Base-by-base conservation (phyloP, 345 rosid species). In the Citropsis articulata region DNA sequence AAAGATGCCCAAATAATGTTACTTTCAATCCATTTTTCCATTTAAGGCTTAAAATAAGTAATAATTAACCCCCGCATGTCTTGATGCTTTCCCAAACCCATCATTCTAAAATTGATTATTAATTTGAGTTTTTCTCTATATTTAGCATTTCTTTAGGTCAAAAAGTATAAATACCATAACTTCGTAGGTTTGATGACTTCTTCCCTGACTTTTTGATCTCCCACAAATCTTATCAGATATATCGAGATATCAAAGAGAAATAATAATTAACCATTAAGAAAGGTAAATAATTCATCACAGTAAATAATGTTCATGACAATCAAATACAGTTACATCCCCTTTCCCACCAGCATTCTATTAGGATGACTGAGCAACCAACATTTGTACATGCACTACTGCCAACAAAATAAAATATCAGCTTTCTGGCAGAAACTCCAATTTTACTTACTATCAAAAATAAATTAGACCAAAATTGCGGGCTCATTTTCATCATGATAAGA, bases 111-210 rank as follows among this genome's bases (percentile, higher is more conserved):
- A 59, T 59, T 24, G 12, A 14, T 22, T 35, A 10, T 66, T n/a
- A 10, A 65, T 33, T 27, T 16, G n/a, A 27, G 38, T 48, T 40
- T 10, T 69, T 27, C 72, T 42, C 72, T 24, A n/a, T 40, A 48
- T 70, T 70, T 70, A 70, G n/a, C 61, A 70, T 70, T 25, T 70
- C 24, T 70, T 50, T 9, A 53, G 30, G 73, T 70, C 35, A 31
- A 69, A 21, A 42, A 59, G 12, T 59, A 59, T 22, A 57, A 48
- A 70, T 48, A 48, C 35, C 28, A 4, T 16, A 18, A 50, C 38
- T 48, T 50, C 36, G 30, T 30, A 48, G 73, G 59, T 28, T 50
- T 48, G 16, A 70, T 9, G 24, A 70, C 61, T 25, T 45, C n/a
- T 70, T 48, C 25, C 60, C 25, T 53, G 57, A 69, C 48, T 6